Evolutionary conservation across 2,329 filamentous ascomycete genomes (phyloP).

Genomic region (Ophiostoma perfectum): DNA sequence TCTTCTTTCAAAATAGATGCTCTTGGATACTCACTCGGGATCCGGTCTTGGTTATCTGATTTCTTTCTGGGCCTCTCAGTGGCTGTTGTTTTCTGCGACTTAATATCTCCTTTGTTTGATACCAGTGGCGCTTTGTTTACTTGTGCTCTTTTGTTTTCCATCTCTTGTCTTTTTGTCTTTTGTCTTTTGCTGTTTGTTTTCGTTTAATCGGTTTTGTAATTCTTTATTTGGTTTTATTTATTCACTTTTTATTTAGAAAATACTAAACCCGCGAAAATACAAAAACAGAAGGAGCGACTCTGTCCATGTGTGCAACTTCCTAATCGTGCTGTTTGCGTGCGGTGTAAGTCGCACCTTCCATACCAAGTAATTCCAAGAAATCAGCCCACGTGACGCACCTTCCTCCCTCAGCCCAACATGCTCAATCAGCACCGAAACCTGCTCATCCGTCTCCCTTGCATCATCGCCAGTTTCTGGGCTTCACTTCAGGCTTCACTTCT

Average conservation of each 20-base stretch:
- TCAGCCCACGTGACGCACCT: background rate
- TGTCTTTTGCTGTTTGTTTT: background rate
- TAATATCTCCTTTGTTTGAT: conserved; percentile 4
- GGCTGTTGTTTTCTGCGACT: background rate
- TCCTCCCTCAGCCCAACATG: background rate
- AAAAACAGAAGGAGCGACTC: too few species aligned
- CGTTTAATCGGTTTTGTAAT: background rate
- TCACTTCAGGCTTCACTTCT: background rate
- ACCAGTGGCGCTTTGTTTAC: background rate
- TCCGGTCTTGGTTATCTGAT: background rate
- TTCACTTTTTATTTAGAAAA: background rate
- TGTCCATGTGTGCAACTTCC: background rate
- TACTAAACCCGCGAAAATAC: background rate
- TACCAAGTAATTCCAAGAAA: background rate
- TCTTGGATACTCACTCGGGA: too few species aligned
- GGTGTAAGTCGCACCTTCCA: conserved; percentile 8
- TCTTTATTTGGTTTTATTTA: background rate
- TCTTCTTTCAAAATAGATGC: background rate
- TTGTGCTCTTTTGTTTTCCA: background rate
- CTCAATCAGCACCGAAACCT: background rate
- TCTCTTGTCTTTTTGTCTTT: background rate
- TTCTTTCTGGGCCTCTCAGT: background rate
- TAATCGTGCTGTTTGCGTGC: background rate
- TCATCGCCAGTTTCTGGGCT: background rate
- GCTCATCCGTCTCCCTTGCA: background rate